Percentiles rank a stretch among this genome's conserved stretches.
These are phyloP conservation scores for Peniophora sp. DNA, from an alignment of 1,284 basidiomycete genomes.

Conservation along the genomic window DNA sequence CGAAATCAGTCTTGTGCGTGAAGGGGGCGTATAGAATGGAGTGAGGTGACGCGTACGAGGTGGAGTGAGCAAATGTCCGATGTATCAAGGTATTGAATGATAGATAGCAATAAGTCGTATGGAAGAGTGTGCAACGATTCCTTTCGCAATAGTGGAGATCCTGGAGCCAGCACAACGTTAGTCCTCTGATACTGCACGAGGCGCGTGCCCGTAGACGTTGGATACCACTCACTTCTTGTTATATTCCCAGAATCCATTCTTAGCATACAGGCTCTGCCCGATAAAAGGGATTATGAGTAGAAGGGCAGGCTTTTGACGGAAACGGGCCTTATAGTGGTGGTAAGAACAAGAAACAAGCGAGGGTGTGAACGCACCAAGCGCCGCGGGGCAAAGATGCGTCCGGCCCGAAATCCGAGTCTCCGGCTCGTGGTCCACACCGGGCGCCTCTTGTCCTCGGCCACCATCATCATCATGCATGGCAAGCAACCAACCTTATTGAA, in stretches of 20 bases:
- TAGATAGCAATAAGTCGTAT: slow-evolving; percentile 62
- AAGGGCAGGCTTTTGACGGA: too few species aligned
- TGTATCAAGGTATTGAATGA: slow-evolving; percentile 51
- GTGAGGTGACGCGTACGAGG: slow-evolving; percentile 33
- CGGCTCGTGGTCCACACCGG: too few species aligned
- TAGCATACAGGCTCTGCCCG: background rate
- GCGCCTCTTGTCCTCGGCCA: too few species aligned
- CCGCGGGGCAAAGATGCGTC: too few species aligned
- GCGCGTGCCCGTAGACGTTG: background rate
- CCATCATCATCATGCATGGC: too few species aligned
- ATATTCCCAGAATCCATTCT: background rate
- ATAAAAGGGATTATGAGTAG: background rate
- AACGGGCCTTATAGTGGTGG: too few species aligned
- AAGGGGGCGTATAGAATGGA: background rate
- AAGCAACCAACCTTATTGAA: too few species aligned
- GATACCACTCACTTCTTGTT: background rate
- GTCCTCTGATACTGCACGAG: background rate
- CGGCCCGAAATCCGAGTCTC: too few species aligned
- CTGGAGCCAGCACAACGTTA: background rate
- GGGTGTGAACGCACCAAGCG: too few species aligned
- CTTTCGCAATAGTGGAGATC: background rate
- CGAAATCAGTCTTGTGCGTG: background rate
- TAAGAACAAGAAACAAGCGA: too few species aligned
- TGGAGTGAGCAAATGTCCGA: slow-evolving; percentile 51
- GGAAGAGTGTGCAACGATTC: slow-evolving; percentile 41